A percentile compares a stretch with the other conserved stretches of the same genome.
Conservation (phyloP, 768 basidiomycete genomes). For the Cubamyces sp. region DNA sequence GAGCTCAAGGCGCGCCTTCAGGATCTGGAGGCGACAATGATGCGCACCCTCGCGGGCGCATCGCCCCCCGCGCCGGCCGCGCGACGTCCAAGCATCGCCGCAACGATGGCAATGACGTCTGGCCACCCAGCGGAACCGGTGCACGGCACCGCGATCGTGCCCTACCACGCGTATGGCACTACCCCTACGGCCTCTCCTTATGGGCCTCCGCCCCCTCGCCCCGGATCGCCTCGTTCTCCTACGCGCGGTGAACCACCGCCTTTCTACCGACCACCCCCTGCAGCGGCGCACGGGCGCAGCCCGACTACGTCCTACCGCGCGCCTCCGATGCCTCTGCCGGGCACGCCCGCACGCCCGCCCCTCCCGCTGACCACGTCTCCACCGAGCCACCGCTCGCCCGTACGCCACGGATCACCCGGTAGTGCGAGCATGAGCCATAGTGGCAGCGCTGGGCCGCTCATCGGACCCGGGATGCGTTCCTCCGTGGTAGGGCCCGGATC, state of each 20-base stretch:
- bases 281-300: background rate
- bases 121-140: conserved; percentile 28
- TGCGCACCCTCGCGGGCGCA: conserved; percentile 40
- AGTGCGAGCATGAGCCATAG: background rate
- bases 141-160: conserved; percentile 30
- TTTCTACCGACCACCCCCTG: conserved; percentile 3
- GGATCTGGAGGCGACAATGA: conserved; percentile 59
- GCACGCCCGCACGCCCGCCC: conserved; percentile 4
- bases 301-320: conserved; percentile 12
- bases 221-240: conserved; percentile 25
- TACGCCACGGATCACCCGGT: conserved; percentile 1
- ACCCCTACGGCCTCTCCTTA: background rate
- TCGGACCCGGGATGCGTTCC: conserved; percentile 15
- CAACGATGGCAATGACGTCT: conserved; percentile 29
- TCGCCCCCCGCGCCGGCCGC: conserved; percentile 26
- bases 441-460: conserved; percentile 8
- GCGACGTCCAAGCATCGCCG: conserved; percentile 25
- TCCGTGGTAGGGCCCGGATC: background rate
- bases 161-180: conserved; percentile 28
- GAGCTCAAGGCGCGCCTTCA: conserved; percentile 70
- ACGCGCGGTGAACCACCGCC: conserved; percentile 27
- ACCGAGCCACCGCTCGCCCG: conserved; percentile 3
- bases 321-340: conserved; percentile 1
- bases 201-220: conserved; percentile 14
- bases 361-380: conserved; percentile 11